Base-by-base conservation (phyloP, 2,329 filamentous ascomycete species). In the Cladophialophora bantiana region DNA sequence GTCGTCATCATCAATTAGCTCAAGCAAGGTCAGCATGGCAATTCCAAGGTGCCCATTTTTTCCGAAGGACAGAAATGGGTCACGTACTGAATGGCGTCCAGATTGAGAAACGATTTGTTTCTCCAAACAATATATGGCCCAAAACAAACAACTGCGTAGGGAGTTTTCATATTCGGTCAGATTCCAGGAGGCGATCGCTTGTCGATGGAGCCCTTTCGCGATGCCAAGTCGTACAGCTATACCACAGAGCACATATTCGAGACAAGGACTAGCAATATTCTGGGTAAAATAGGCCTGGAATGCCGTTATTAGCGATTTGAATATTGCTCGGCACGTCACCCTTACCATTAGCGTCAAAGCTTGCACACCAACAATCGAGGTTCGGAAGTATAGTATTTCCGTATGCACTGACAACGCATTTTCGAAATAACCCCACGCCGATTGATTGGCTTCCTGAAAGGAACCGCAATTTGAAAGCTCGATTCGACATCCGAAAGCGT, bases 311-410 rank as follows among this genome's bases (percentile, higher is more conserved):
- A 42, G 38, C 38, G n/a, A 5, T 13, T 13, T 7, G 50, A 35
- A 38, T 26, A 55, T 32, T 59, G 54, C 31, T 40, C 15, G 20
- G 10, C 56, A 4, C 5, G 32, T 10, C 18, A 26, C 59, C 26
- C 35, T 58, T 53, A 64, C 62, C 62, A 64, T 64, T 12, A 64
- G 31, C 9, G 62, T 64, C 26, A 64, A 31, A 32, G 54, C 54
- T 54, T 64, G 62, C 18, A 64, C 62, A 35, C 53, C 53, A 4
- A 59, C 35, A 18, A 59, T 55, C 18, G 62, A 64, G 5, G 62
- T 64, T 32, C 53, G 53, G 18, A 64, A 58, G 18, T 48, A 64
- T 12, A 64, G 18, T 4, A 64, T 34, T 38, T 64, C 53, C 5
- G 54, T 52, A 35, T 58, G 42, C 13, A 64, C 40, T 13, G 62